Conservation (phyloP, 352 stramenopile genomes). For the Phytophthora melonis region DNA sequence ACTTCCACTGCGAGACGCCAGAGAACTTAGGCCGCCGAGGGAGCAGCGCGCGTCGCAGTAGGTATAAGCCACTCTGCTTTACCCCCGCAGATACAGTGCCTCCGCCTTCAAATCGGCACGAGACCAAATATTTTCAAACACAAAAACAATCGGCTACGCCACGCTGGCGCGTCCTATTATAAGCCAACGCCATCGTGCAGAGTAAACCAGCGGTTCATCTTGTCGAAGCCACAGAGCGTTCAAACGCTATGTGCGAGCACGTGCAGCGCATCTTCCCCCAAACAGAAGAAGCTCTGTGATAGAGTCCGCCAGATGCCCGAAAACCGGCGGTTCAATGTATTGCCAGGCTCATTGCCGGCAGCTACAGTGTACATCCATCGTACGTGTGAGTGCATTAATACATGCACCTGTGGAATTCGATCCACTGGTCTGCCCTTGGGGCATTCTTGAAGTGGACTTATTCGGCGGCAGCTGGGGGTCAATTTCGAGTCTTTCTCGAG, state of each 20-base stretch:
- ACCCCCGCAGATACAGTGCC: conserved; percentile 2
- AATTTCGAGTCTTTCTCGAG: too few species aligned
- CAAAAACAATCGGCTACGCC: conserved; percentile 9
- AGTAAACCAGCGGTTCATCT: not conserved
- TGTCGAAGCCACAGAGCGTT: not conserved
- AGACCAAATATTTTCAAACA: conserved; percentile 17
- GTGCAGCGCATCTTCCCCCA: conserved; percentile 6
- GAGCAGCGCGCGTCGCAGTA: not conserved
- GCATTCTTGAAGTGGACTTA: conserved; percentile 6
- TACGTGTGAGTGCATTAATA: not conserved
- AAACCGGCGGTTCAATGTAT: conserved; percentile 37
- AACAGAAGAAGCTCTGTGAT: not conserved
- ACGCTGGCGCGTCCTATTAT: not conserved
- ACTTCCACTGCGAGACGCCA: not conserved
- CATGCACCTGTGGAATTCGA: not conserved
- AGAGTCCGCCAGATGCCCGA: conserved; percentile 1
- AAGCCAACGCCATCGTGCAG: not conserved
- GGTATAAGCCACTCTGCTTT: conserved; percentile 3
- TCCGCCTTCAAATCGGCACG: conserved; percentile 14
- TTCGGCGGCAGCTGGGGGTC: conserved; percentile 1
- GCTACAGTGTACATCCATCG: not conserved
- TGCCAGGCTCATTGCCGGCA: not conserved
- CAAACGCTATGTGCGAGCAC: not conserved
- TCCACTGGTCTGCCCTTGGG: not conserved
- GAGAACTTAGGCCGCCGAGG: not conserved